Evolutionary conservation across 352 stramenopile genomes (phyloP).

Genomic region (Globisporangium canariense): DNA sequence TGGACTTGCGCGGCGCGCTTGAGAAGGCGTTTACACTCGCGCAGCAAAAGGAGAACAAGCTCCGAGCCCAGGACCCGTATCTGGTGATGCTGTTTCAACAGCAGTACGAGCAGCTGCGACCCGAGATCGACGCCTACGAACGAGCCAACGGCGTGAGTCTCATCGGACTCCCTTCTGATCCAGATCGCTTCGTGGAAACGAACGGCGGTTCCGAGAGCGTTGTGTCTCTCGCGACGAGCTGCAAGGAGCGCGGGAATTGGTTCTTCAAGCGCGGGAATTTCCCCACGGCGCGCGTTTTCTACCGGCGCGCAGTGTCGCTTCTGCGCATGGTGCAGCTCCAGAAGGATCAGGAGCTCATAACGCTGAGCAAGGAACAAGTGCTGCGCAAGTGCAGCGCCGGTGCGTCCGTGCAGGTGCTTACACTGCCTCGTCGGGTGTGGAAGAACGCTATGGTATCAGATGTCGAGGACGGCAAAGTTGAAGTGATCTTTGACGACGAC

Average conservation of each 20-base stretch:
- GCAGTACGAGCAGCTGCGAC: constrained; percentile 34
- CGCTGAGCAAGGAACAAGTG: constrained; percentile 28
- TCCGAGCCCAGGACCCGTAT: constrained; percentile 36
- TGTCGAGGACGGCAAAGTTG: constrained; percentile 37
- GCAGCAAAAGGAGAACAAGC: constrained; percentile 30
- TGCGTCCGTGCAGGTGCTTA: constrained; percentile 48
- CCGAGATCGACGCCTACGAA: constrained; percentile 55
- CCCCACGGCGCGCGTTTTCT: constrained; percentile 52
- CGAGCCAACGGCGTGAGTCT: constrained; percentile 40
- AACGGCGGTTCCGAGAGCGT: constrained; percentile 5
- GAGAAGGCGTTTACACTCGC: constrained; percentile 43
- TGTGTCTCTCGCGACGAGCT: constrained; percentile 25
- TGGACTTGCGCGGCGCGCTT: constrained; percentile 58
- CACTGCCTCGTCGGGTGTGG: constrained; percentile 20
- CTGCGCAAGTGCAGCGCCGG: constrained; percentile 44
- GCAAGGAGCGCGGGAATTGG: constrained; percentile 52
- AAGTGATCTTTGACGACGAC: constrained; percentile 63
- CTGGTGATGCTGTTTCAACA: constrained; percentile 38
- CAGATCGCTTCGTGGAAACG: constrained; percentile 14
- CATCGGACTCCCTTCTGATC: constrained; percentile 35
- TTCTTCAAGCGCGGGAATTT: constrained; percentile 69
- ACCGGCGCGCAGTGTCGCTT: constrained; percentile 52
- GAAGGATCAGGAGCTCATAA: constrained; percentile 35
- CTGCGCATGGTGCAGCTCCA: constrained; percentile 41
- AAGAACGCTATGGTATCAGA: constrained; percentile 67